Conservation (phyloP, 164 flowering plant genomes). For the Liriodendron chinense region DNA sequence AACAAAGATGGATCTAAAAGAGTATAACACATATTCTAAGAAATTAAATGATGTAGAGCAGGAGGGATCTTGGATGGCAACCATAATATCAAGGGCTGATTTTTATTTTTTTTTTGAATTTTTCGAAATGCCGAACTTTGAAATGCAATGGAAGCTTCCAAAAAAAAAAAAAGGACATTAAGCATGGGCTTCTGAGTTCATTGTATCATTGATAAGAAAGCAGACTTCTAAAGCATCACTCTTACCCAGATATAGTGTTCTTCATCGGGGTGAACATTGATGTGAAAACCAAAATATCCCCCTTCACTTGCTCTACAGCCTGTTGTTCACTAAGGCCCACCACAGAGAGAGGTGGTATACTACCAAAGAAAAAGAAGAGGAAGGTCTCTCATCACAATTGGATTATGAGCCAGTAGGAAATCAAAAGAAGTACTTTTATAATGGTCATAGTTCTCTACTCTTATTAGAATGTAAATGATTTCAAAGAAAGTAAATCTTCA, state of each 20-base stretch:
- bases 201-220: not conserved
- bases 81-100: not conserved
- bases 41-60: not conserved
- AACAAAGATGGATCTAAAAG: not conserved
- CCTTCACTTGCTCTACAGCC: conserved; percentile 73
- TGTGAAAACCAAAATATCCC: conserved; percentile 77
- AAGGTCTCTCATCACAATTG: not conserved
- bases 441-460: no score
- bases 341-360: conserved; percentile 95
- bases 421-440: no score
- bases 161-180: no score
- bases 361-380: conserved; percentile 31
- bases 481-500: no score
- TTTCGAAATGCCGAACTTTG: no score
- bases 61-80: not conserved
- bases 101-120: no score
- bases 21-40: not conserved
- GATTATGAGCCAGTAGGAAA: not conserved
- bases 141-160: no score
- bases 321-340: conserved; percentile 90
- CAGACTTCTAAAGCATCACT: not conserved
- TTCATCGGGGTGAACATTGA: conserved; percentile 95
- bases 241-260: conserved; percentile 91
- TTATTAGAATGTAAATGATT: no score
- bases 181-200: not conserved